Conservation (phyloP, 805 yeast genomes). For the Suhomyces sp. region DNA sequence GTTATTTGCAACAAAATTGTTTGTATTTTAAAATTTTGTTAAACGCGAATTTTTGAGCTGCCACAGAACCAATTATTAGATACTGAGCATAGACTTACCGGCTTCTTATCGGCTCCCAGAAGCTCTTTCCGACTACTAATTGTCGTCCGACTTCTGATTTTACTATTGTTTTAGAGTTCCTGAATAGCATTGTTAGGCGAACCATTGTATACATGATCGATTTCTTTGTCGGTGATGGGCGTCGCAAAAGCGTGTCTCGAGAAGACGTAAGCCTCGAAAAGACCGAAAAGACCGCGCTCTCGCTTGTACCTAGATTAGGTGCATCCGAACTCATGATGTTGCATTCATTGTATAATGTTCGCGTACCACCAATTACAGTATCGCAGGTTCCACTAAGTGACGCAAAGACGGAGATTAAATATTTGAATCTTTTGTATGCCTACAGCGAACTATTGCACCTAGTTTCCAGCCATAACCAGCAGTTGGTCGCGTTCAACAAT, state of each 20-base stretch:
- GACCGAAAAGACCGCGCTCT: not conserved
- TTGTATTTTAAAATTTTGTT: no score
- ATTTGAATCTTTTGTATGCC: conserved; percentile 11
- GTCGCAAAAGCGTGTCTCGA: not conserved
- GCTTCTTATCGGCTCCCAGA: no score
- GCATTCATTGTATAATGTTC: not conserved
- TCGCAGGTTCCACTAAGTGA: not conserved
- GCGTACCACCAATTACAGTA: not conserved
- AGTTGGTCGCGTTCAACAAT: conserved; percentile 11
- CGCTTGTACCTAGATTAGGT: not conserved
- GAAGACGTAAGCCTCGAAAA: not conserved
- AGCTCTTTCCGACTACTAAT: not conserved
- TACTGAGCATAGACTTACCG: no score
- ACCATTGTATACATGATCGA: not conserved
- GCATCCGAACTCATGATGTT: not conserved
- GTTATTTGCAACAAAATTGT: not conserved
- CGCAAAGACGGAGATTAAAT: conserved; percentile 10
- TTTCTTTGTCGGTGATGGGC: not conserved
- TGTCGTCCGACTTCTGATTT: not conserved
- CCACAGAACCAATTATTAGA: no score
- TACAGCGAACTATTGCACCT: conserved; percentile 13
- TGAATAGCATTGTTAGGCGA: not conserved
- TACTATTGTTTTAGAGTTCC: not conserved
- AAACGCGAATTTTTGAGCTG: no score
- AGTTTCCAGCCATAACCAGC: conserved; percentile 11